phyloP scores from a whole-genome alignment of 2,329 filamentous ascomycete species.

The Fusarium multiceps region DNA sequence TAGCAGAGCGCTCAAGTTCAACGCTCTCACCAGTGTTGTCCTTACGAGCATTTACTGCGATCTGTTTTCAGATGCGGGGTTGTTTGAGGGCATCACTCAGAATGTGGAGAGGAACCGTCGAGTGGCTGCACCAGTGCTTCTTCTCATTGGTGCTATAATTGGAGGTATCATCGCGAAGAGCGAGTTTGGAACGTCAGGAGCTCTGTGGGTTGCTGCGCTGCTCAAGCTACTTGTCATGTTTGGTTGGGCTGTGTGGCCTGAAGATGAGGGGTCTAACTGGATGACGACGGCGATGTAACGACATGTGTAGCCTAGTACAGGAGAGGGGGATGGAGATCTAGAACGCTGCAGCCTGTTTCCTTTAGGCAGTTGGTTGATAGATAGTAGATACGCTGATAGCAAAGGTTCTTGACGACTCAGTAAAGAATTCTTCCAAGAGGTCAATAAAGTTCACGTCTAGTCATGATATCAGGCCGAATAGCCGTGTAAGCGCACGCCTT shows the following conservation, averaged over 20 bases:
- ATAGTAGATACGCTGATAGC: background rate
- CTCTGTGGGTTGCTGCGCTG: constrained; percentile 68
- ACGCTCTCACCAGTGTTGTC: constrained; percentile 80
- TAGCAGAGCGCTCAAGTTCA: constrained; percentile 75
- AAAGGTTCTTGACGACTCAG: background rate
- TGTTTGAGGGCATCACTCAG: constrained; percentile 53
- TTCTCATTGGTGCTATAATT: constrained; percentile 61
- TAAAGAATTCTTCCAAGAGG: background rate
- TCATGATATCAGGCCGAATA: background rate
- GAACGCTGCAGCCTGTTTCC: background rate
- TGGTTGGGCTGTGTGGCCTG: constrained; percentile 71
- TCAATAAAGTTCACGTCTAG: background rate
- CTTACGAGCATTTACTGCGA: constrained; percentile 87
- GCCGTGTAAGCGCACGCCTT: background rate
- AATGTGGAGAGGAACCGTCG: constrained; percentile 65
- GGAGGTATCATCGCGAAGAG: constrained; percentile 64
- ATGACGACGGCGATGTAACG: background rate
- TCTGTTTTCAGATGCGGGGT: constrained; percentile 72
- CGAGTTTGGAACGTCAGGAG: constrained; percentile 60
- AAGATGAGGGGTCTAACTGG: constrained; percentile 48
- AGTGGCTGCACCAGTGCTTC: constrained; percentile 60
- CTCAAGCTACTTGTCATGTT: constrained; percentile 68
- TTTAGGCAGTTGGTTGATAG: constrained; percentile 6
- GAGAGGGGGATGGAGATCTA: background rate
- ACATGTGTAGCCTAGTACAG: background rate